Evolutionary conservation across 192 early-diverging fungal species (phyloP).

Genomic region (Umbelopsis ramanniana): DNA sequence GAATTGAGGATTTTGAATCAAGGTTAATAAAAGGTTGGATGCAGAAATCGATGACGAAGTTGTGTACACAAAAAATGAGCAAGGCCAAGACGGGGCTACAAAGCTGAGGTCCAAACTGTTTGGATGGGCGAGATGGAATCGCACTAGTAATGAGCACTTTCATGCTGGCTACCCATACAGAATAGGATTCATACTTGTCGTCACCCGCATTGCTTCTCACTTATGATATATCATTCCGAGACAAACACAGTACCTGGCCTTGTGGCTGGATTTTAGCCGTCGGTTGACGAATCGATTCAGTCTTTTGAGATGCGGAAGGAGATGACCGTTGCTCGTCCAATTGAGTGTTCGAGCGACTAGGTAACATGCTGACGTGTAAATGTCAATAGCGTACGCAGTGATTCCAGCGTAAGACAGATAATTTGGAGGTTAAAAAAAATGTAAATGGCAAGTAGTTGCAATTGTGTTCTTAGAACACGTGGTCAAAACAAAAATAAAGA

Average conservation of each 20-base stretch:
- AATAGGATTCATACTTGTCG: neutral
- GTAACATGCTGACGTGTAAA: neutral
- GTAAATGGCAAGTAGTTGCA: neutral
- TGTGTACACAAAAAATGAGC: neutral
- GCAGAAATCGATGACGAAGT: neutral
- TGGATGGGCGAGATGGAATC: neutral
- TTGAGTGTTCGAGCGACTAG: constrained; percentile 6
- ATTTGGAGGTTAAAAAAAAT: neutral
- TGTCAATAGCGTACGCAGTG: neutral
- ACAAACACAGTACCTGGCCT: constrained; percentile 21
- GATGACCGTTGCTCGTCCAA: constrained; percentile 14
- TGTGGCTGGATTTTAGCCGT: constrained; percentile 14
- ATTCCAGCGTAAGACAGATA: constrained; percentile 1
- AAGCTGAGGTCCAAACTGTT: neutral
- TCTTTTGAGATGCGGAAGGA: constrained; percentile 2
- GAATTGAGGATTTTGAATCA: neutral
- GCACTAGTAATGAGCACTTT: neutral
- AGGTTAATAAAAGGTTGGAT: neutral
- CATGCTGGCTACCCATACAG: neutral
- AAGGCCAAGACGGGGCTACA: neutral
- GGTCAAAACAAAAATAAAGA: constrained; percentile 21
- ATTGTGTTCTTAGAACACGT: constrained; percentile 11
- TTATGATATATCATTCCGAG: neutral
- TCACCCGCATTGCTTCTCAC: neutral
- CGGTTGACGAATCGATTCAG: constrained; percentile 20